Evolutionary conservation across 352 stramenopile species (phyloP).

Genomic region (Pythium grandisporangium): DNA sequence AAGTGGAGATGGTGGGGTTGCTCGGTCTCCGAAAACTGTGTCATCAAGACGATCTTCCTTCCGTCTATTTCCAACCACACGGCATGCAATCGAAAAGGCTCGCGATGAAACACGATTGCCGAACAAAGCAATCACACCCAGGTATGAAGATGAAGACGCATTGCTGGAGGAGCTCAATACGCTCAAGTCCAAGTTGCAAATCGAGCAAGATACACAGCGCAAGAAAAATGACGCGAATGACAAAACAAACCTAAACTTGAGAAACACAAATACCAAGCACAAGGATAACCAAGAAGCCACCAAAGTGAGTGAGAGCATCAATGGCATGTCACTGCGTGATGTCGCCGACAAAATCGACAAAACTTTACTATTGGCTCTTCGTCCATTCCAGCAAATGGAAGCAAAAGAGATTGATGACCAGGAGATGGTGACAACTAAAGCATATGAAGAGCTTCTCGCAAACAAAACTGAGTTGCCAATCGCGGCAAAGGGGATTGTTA

Average conservation of each 20-base stretch:
- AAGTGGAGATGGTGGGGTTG: too few relatives aligned
- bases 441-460: conserved; percentile 9
- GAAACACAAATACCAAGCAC: conserved; percentile 8
- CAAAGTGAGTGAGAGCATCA: not conserved
- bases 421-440: conserved; percentile 10
- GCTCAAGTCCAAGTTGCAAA: conserved; percentile 10
- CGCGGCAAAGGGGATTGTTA: conserved; percentile 28
- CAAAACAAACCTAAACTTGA: conserved; percentile 7
- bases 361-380: conserved; percentile 29
- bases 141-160: conserved; percentile 22
- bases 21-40: too few relatives aligned
- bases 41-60: too few relatives aligned
- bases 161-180: conserved; percentile 31
- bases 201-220: conserved; percentile 4
- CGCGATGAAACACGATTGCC: not conserved
- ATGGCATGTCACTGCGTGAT: conserved; percentile 5
- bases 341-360: conserved; percentile 24
- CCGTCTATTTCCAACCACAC: too few relatives aligned
- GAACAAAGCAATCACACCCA: not conserved
- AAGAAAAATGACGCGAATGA: not conserved
- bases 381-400: conserved; percentile 37
- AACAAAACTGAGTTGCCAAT: conserved; percentile 16
- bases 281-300: conserved; percentile 8
- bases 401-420: conserved; percentile 20
- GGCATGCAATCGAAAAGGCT: not conserved